Base-by-base conservation (phyloP, 495 filamentous ascomycete species). In the Bacidia rubella region DNA sequence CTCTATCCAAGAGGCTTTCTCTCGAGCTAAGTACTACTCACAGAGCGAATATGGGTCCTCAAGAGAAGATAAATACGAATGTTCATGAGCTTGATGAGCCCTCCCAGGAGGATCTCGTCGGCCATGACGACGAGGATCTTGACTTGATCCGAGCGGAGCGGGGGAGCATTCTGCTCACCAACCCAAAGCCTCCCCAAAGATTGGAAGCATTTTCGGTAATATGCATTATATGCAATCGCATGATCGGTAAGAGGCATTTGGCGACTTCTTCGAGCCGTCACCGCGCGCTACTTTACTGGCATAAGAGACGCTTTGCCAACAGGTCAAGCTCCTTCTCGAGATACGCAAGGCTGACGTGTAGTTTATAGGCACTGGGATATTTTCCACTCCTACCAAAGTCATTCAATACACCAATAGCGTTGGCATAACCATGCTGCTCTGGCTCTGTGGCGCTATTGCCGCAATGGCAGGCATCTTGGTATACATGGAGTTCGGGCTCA, bases 401-500 rank as follows among this genome's bases (percentile, higher is more conserved):
- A 60, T 70, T 23, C 44, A 46, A 35, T 63, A 58, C 27, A 69
- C 68, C 32, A 47, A 59, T 23, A 70, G 65, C 52, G 59, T 66
- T 26, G 70, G 70, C 15, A 53, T 58, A 22, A 60, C 68, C 0
- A 46, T 74, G 2, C 26, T 72, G 4, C 57, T 70, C 20, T 74
- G 70, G 70, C 39, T 62, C 24, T 47, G 57, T 17, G 67, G 65
- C 20, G 60, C 56, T n/a, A 48, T 72, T 22, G 60, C 67, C 42
- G 52, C 57, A 10, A 55, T 70, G 10, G 63, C 63, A 49, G 70
- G 68, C 23, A 51, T 63, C 12, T 60, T 67, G 29, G 53, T 69
- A 32, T 69, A 65, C 58, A 59, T 70, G 19, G 70, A 73, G 50
- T 62, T 68, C 15, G 70, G 70, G 2, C 51, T 73, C 1, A 66